A percentile compares a stretch with the other conserved stretches of the same genome.
Evolutionary conservation across 805 yeast species (phyloP).

Genomic region (Saturnispora sekii): DNA sequence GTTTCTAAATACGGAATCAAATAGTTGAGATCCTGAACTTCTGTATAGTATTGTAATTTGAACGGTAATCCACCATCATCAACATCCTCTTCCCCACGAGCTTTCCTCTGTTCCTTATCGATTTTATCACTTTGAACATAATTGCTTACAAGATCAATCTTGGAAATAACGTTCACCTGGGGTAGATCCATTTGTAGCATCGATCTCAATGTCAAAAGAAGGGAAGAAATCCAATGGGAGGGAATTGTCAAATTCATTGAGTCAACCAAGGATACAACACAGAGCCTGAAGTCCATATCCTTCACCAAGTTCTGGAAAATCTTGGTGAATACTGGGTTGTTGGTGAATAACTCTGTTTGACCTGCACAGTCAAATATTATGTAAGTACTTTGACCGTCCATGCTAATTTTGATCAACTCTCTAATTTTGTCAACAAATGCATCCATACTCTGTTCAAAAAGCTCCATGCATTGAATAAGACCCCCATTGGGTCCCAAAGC

Average conservation of each 20-base stretch:
- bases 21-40: constrained; percentile 73
- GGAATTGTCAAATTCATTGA: constrained; percentile 76
- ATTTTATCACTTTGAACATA: constrained; percentile 29
- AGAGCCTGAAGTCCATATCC: constrained; percentile 57
- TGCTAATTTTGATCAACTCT: constrained; percentile 35
- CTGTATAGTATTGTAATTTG: constrained; percentile 77
- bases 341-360: constrained; percentile 91
- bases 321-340: constrained; percentile 60
- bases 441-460: constrained; percentile 46
- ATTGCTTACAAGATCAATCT: constrained; percentile 69
- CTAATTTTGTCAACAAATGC: constrained; percentile 48
- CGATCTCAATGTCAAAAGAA: constrained; percentile 72
- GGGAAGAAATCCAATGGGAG: constrained; percentile 75
- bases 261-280: constrained; percentile 83
- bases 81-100: constrained; percentile 10
- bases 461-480: constrained; percentile 76
- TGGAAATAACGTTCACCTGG: constrained; percentile 85
- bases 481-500: constrained; percentile 73
- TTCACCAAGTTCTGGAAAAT: constrained; percentile 61
- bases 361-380: constrained; percentile 89
- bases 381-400: constrained; percentile 44
- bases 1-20: constrained; percentile 58
- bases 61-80: constrained; percentile 69
- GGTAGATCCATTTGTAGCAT: constrained; percentile 93
- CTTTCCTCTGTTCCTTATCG: constrained; percentile 14